Evolutionary conservation across 768 basidiomycete species (phyloP), one percentile per base, ranked within the genome.

Genomic region (Mycena indigotica): DNA sequence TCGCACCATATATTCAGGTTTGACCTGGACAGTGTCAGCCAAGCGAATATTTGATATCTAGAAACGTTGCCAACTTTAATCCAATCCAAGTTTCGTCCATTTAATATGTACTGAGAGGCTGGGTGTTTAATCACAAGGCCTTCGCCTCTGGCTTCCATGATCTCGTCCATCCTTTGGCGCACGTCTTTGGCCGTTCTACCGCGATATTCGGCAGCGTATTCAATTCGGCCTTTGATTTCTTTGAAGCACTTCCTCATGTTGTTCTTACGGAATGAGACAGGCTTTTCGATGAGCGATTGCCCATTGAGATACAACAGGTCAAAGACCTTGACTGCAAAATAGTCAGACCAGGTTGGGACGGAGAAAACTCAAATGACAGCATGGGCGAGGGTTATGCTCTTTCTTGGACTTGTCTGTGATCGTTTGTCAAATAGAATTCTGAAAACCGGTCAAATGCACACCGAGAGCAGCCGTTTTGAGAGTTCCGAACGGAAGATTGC

Each of bases 111-210:
- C 59, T 86, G 81, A 0, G 89, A 84, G 23, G 82, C 73, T 0
- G 88, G 87, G 63, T 94, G 88, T 70, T 99, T 99, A 57, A 98
- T 81, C 6, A 98, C 89, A 13, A 99, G 75, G 0, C 97, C 97
- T 71, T 98, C 97, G 3, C 97, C 97, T 53, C 93, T 85, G 19
- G 79, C 72, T 26, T 84, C 87, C 81, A 99, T 87, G 51, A 98
- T 79, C 53, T 87, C 81, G 50, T 95, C 88, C 85, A 99, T 87
- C 61, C 80, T 81, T 28, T 77, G 74, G 50, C 91, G 80, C 12
- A 99, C 87, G 67, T 98, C 94, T 62, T 89, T 86, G 0, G 87
- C 85, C 1, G 87, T 89, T 68, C 80, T 88, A 1, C 92, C 95
- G 58, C 83, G 83, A 58, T 77, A 87, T 66, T 93, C 85, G 2